These are phyloP conservation scores for Medicago arabica DNA, from an alignment of 306 rosid genomes.

Conservation along the genomic window DNA sequence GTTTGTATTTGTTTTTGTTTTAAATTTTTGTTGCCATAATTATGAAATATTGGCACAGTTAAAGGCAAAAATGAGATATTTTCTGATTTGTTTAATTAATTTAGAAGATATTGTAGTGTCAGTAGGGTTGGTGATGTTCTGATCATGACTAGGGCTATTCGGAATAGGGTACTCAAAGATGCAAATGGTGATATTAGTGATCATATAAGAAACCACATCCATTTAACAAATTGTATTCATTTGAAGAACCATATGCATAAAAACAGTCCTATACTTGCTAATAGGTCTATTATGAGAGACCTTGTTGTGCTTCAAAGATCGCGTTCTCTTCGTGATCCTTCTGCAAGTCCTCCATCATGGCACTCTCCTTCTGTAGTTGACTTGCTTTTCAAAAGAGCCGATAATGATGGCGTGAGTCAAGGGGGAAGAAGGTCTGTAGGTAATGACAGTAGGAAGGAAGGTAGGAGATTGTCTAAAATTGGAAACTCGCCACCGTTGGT, in stretches of 20 bases:
- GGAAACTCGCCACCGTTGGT: conserved; percentile 75
- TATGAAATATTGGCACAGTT: conserved; percentile 40
- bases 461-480: conserved; percentile 66
- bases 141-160: conserved; percentile 97
- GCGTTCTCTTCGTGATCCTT: conserved; percentile 91
- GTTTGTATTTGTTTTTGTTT: neutral
- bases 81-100: conserved; percentile 51
- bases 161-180: conserved; percentile 90
- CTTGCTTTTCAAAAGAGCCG: conserved; percentile 69
- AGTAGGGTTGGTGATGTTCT: conserved; percentile 54
- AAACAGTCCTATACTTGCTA: conserved; percentile 88
- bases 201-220: conserved; percentile 95
- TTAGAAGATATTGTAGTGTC: conserved; percentile 50
- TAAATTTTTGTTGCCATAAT: conserved; percentile 39
- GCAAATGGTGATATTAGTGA: conserved; percentile 96
- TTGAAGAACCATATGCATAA: conserved; percentile 99
- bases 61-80: conserved; percentile 54
- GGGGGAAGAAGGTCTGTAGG: conserved; percentile 87
- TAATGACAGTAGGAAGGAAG: conserved; percentile 67
- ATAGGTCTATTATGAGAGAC: conserved; percentile 93
- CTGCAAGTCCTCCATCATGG: conserved; percentile 98
- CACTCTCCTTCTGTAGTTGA: conserved; percentile 86
- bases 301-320: conserved; percentile 91
- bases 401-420: conserved; percentile 58
- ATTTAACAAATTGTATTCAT: conserved; percentile 97